Conservation (phyloP, 495 filamentous ascomycete genomes). For the Parmelia sp. region DNA sequence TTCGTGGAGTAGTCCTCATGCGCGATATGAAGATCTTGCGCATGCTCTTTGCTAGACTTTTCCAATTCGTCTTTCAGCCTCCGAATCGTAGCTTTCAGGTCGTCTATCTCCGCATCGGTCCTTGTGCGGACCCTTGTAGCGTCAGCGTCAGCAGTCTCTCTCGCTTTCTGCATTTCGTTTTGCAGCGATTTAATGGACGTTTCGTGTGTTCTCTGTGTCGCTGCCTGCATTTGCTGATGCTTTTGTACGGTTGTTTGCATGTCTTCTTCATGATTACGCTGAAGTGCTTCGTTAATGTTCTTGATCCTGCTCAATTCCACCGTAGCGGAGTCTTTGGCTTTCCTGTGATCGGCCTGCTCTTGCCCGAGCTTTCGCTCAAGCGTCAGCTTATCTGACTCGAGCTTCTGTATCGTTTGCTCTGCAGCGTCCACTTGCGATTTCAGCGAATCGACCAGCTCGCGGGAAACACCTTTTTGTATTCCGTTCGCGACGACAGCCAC, state of each 20-base stretch:
- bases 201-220: constrained; percentile 43
- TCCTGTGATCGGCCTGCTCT: constrained; percentile 67
- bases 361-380: constrained; percentile 66
- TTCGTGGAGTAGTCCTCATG: constrained; percentile 50
- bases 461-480: constrained; percentile 73
- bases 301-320: constrained; percentile 62
- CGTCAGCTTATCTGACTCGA: constrained; percentile 59
- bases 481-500: constrained; percentile 71
- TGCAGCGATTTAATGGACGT: constrained; percentile 45
- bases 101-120: constrained; percentile 57
- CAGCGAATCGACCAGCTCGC: constrained; percentile 76
- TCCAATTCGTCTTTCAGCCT: constrained; percentile 54
- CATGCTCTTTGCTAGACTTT: constrained; percentile 49
- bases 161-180: constrained; percentile 42
- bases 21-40: constrained; percentile 52
- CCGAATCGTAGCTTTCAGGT: constrained; percentile 53
- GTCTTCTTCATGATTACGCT: constrained; percentile 61
- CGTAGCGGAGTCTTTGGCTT: constrained; percentile 59
- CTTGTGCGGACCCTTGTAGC: constrained; percentile 41
- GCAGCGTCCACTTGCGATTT: constrained; percentile 70
- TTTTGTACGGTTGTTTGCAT: constrained; percentile 43
- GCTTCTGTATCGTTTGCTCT: constrained; percentile 58
- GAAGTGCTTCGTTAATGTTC: constrained; percentile 63
- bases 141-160: constrained; percentile 45
- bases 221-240: constrained; percentile 39